Evolutionary conservation across 257 asterid species (phyloP).

Genomic region (Nicotiana knightiana): DNA sequence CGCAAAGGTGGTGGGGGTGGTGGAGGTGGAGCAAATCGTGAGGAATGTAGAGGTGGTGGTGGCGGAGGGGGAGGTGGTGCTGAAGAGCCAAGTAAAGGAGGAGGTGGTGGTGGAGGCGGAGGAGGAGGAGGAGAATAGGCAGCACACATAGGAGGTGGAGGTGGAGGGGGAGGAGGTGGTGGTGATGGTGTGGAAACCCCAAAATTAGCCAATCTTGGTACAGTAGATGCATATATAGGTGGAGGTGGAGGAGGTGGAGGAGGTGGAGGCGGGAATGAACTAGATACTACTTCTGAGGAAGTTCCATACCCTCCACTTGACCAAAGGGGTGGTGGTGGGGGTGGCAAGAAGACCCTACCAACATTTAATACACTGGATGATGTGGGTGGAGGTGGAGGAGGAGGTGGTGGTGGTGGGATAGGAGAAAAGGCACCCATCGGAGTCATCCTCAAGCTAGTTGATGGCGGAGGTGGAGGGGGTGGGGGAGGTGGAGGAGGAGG

Average conservation of each 20-base stretch:
- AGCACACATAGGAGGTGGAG: constrained; percentile 29
- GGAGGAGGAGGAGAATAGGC: constrained; percentile 26
- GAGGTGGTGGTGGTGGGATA: constrained; percentile 23
- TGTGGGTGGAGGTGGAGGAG: constrained; percentile 17
- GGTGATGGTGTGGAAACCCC: constrained; percentile 20
- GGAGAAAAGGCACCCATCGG: constrained; percentile 12
- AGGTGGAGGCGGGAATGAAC: constrained; percentile 20
- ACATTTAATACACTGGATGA: constrained; percentile 24
- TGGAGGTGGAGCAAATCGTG: constrained; percentile 12
- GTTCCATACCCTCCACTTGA: constrained; percentile 17
- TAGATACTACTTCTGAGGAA: constrained; percentile 10
- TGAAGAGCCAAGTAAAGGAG: constrained; percentile 6
- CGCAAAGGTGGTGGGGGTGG: constrained; percentile 20
- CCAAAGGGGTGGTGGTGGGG: constrained; percentile 60
- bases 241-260: constrained; percentile 20
- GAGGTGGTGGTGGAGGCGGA: constrained; percentile 22
- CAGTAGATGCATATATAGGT: constrained; percentile 11
- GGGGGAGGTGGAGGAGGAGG: constrained; percentile 30
- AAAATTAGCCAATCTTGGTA: constrained; percentile 11
- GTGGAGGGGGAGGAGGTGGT: constrained; percentile 31
- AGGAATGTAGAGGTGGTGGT: constrained; percentile 22
- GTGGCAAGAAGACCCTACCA: constrained; percentile 31
- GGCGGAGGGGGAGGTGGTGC: constrained; percentile 23
- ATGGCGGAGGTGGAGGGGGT: constrained; percentile 24
- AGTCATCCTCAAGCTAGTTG: constrained; percentile 18